Conservation (phyloP, 1,139 yeast genomes). For the Taphrina populina region DNA sequence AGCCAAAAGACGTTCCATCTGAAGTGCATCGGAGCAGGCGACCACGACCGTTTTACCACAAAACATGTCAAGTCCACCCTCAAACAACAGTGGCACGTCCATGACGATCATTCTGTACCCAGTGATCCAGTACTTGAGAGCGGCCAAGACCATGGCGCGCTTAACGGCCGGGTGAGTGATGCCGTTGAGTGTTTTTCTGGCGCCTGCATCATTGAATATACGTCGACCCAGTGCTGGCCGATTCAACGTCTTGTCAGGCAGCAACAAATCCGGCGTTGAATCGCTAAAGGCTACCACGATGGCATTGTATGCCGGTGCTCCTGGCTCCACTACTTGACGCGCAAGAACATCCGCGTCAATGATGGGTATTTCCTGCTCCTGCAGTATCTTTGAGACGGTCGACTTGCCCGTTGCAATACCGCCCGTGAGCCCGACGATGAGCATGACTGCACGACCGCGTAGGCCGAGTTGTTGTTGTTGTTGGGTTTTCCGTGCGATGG, state of each 20-base stretch:
- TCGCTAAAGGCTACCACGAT: slow-evolving; percentile 62
- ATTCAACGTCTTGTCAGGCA: slow-evolving; percentile 46
- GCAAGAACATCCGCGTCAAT: slow-evolving; percentile 93
- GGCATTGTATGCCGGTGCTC: slow-evolving; percentile 63
- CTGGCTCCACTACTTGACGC: slow-evolving; percentile 78
- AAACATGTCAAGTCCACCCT: slow-evolving; percentile 64
- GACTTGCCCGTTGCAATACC: slow-evolving; percentile 96
- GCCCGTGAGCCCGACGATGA: slow-evolving; percentile 89
- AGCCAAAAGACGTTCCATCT: slow-evolving; percentile 59
- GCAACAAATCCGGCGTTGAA: slow-evolving; percentile 57
- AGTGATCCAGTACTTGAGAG: slow-evolving; percentile 59
- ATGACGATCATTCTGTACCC: slow-evolving; percentile 54
- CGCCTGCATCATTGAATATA: slow-evolving; percentile 67
- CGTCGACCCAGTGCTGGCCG: slow-evolving; percentile 73
- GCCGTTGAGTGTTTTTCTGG: slow-evolving; percentile 57
- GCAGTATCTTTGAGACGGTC: slow-evolving; percentile 68
- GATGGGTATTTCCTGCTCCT: slow-evolving; percentile 57
- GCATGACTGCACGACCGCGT: too few relatives aligned
- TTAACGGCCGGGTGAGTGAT: slow-evolving; percentile 91
- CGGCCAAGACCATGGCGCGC: slow-evolving; percentile 59
- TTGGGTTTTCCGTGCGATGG: too few relatives aligned
- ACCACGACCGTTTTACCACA: slow-evolving; percentile 77
- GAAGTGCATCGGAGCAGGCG: slow-evolving; percentile 58
- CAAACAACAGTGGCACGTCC: slow-evolving; percentile 89
- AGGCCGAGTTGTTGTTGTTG: too few relatives aligned